Base-by-base conservation (phyloP, 805 yeast genomes). In the Candida odintsovae region DNA sequence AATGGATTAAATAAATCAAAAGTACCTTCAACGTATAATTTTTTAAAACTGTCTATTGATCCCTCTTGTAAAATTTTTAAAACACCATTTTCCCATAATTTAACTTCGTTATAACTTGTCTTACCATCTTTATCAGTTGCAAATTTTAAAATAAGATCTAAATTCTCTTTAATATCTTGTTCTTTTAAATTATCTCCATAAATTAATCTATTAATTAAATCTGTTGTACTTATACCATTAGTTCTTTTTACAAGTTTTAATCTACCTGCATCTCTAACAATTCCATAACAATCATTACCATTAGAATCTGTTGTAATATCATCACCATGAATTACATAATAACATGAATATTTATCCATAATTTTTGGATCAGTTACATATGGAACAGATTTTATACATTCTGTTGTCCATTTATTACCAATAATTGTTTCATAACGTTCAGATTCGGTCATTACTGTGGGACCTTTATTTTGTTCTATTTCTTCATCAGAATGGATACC, bases 271-370 rank as follows among this genome's bases (percentile, higher is more conserved):
- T 87, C 88, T 63, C 92, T 90, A 54, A 90, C 87, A 22, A 64
- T 73, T 48, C 85, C 83, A 67, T 94, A 94, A 59, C 97, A 89
- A 67, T 94, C 99, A 47, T 87, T 82, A 2, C 99, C 99, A 59
- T 88, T 76, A 15, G 96, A 96, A 66, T 94, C 98, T 2, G 97
- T 86, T 22, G 97, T 94, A 54, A 94, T 89, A 62, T 94, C 99
- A 66, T 94, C 99, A 7, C 99, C 99, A 65, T 94, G 99, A 11
- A 94, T 96, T n/a, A 94, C 99, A 63, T 82, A 94, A 59, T 79
- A 67, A 69, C 99, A 94, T 7, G 77, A 78, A 59, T 78, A 78
- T 22, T 71, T 54, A 55, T 86, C 89, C 88, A 88, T 84, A 53
- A 56, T 47, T 38, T 68, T 69, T 1, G 95, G 95, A 52, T 82